phyloP scores from a whole-genome alignment of 225 moss, liverwort and hornwort genomes.

The Bryoerythrophyllum caledonicum region DNA sequence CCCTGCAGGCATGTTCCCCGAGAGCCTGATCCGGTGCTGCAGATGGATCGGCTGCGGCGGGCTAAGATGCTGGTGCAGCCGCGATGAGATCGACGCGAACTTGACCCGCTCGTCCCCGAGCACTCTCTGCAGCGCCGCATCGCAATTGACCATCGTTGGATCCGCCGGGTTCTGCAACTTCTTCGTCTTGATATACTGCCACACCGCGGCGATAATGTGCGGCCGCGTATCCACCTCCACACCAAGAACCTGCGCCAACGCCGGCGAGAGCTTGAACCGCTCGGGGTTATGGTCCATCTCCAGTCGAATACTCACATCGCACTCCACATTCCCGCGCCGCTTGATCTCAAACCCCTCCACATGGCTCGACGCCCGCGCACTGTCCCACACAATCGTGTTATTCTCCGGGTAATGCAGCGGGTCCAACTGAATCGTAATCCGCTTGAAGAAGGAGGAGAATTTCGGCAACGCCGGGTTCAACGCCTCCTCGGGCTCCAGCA shows the following conservation, averaged over 20 bases:
- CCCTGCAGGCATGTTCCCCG: conserved; percentile 81
- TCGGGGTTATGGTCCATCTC: conserved; percentile 94
- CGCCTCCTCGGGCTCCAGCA: conserved; percentile 68
- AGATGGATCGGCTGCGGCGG: conserved; percentile 87
- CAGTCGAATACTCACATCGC: conserved; percentile 76
- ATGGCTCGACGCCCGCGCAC: conserved; percentile 66
- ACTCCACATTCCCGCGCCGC: conserved; percentile 92
- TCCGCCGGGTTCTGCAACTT: conserved; percentile 91
- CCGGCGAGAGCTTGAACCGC: conserved; percentile 79
- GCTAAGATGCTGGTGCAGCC: conserved; percentile 85
- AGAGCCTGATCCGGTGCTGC: conserved; percentile 70
- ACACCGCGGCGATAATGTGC: conserved; percentile 84
- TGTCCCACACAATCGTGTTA: conserved; percentile 90
- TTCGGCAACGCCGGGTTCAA: conserved; percentile 62
- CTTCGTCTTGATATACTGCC: conserved; percentile 98
- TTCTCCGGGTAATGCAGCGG: conserved; percentile 82
- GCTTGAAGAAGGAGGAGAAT: conserved; percentile 90
- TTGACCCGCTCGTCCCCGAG: conserved; percentile 92
- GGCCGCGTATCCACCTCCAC: conserved; percentile 97
- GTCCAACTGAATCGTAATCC: conserved; percentile 87
- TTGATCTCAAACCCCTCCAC: conserved; percentile 99
- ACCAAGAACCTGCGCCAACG: conserved; percentile 88
- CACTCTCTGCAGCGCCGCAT: conserved; percentile 73
- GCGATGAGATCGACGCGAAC: conserved; percentile 79
- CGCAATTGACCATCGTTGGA: conserved; percentile 91